Evolutionary conservation across 2,329 filamentous ascomycete species (phyloP), one percentile per base, ranked within the genome.

Genomic region (Neoascochyta sp.): DNA sequence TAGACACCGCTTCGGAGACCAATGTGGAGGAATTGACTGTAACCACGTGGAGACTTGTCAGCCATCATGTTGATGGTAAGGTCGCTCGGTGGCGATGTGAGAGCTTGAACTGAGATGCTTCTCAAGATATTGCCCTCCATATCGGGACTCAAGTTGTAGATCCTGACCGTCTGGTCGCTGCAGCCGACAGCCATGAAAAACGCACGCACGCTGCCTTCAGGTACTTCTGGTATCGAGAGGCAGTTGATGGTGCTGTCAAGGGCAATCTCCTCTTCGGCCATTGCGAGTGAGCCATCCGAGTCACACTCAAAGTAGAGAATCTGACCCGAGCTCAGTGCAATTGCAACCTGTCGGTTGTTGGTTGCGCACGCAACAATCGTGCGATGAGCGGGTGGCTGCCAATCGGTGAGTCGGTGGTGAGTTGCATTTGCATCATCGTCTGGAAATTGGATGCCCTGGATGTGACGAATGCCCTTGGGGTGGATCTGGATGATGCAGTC

Each of bases 261-360:
- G 52, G 93, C 84, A 51, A 88, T 87, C 61, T 90, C 88, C 54
- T 96, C 89, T 45, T 96, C 67, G 46, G 95, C 95, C 66, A 96
- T 90, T 18, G 87, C 87, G 17, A 96, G 71, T 3, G 85, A 85
- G 16, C 89, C 89, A 62, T 96, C 90, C 0, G 79, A 76, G 53
- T 95, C 92, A 80, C 95, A 90, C 60, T 98, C 93, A 49, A 98
- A 98, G 58, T 96, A 98, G 22, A 95, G 86, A 42, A 98, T 90
- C 62, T 98, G 92, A 20, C 90, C 90, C 7, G 89, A 95, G 57
- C 89, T 96, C 15, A 99, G 71, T 1, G 92, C 92, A 27, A 96
- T 82, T 3, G 88, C 88, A 15, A 98, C 86, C 64, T 99, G 92
- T 22, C 86, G 80, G 50, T 90, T 81, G 54, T 98, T 99, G 10